Evolutionary conservation across 225 moss, liverwort and hornwort genomes (phyloP).

Genomic region (Marchantia paleacea): DNA sequence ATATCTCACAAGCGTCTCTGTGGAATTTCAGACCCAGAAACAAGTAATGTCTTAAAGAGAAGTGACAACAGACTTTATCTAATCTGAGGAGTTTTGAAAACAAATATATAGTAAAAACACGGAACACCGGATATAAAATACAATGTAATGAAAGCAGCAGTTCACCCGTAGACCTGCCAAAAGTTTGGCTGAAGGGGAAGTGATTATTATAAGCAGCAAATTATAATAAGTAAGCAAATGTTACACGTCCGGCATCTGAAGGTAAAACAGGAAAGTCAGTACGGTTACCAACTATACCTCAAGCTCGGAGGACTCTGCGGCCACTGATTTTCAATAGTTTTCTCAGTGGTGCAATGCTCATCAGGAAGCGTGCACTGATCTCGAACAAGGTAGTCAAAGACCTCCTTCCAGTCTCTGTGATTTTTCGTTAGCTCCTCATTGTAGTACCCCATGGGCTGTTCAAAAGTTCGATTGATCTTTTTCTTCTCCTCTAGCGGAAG

Average conservation of each 20-base stretch:
- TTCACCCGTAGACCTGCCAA: too few relatives aligned
- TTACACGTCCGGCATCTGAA: too few relatives aligned
- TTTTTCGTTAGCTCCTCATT: constrained; percentile 79
- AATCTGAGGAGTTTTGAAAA: too few relatives aligned
- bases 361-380: constrained; percentile 11
- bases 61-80: not conserved
- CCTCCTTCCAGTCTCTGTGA: constrained; percentile 82
- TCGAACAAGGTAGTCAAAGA: constrained; percentile 51
- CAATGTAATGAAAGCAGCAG: not conserved
- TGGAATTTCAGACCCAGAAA: not conserved
- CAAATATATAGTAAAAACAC: too few relatives aligned
- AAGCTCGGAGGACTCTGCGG: constrained; percentile 50
- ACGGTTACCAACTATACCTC: constrained; percentile 28
- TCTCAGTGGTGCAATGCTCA: constrained; percentile 13
- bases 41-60: not conserved
- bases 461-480: constrained; percentile 39
- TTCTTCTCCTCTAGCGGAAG: constrained; percentile 55
- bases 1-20: constrained; percentile 66
- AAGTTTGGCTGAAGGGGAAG: too few relatives aligned
- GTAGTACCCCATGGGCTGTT: constrained; percentile 33
- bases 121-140: not conserved
- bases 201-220: too few relatives aligned
- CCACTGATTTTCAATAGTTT: constrained; percentile 56
- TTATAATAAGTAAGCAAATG: too few relatives aligned
- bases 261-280: too few relatives aligned